Evolutionary conservation across 208 protist genomes (phyloP).

Genomic region (Angomonas ambiguus): DNA sequence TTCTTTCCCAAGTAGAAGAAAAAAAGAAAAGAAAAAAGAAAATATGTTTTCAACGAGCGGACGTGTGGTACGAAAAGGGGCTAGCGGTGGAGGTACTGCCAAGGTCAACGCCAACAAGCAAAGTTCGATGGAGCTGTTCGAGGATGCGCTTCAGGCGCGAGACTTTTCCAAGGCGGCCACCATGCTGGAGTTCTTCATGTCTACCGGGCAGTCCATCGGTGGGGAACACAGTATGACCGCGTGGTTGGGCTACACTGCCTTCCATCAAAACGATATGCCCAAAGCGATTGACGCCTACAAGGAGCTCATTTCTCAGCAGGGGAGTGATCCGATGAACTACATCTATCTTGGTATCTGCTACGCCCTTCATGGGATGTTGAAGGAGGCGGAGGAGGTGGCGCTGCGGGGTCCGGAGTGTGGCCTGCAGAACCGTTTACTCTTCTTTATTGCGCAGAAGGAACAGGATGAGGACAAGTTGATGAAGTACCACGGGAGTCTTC

Average conservation of each 20-base stretch:
- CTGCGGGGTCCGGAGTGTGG: constrained; percentile 67
- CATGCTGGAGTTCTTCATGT: constrained; percentile 90
- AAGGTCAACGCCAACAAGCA: constrained; percentile 25
- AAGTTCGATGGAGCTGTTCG: constrained; percentile 73
- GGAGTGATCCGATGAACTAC: constrained; percentile 62
- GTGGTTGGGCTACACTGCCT: constrained; percentile 94
- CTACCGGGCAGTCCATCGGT: constrained; percentile 61
- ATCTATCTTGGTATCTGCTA: constrained; percentile 83
- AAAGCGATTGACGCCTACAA: constrained; percentile 91
- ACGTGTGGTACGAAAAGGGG: constrained; percentile 29
- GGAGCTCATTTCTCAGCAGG: constrained; percentile 64
- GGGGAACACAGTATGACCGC: constrained; percentile 61
- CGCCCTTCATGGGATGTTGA: constrained; percentile 78
- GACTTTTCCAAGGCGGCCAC: constrained; percentile 89
- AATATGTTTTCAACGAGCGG: constrained; percentile 27
- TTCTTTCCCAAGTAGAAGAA: neutral
- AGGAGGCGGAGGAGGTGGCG: constrained; percentile 89
- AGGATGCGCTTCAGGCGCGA: constrained; percentile 79
- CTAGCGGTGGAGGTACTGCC: constrained; percentile 9
- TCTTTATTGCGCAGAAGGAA: constrained; percentile 92
- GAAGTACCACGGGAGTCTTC: constrained; percentile 89
- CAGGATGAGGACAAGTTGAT: constrained; percentile 93
- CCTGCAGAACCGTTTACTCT: constrained; percentile 92
- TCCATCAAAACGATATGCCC: constrained; percentile 92
- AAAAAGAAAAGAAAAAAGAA: constrained; percentile 2